Conservation (phyloP, 1,139 yeast species). For the Yamadazyma membranifaciens region DNA sequence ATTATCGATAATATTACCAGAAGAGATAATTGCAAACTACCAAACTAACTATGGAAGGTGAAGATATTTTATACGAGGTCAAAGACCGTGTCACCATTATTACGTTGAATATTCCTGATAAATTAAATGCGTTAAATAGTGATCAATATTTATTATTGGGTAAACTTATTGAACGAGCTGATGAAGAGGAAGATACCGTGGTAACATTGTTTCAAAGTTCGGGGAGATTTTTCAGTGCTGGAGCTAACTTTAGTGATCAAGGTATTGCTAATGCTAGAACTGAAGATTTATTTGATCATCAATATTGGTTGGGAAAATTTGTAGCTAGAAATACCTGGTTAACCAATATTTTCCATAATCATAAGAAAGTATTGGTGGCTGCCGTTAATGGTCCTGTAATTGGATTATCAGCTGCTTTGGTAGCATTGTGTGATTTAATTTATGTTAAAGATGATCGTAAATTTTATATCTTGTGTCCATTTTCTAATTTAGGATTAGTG, state of each 20-base stretch:
- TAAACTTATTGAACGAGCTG: slow-evolving; percentile 60
- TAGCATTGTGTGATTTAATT: slow-evolving; percentile 72
- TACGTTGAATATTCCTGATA: slow-evolving; percentile 61
- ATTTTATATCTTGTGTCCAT: slow-evolving; percentile 69
- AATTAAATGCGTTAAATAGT: slow-evolving; percentile 67
- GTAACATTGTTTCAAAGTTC: slow-evolving; percentile 69
- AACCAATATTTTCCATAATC: slow-evolving; percentile 69
- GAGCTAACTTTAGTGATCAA: slow-evolving; percentile 63
- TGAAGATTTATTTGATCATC: slow-evolving; percentile 38
- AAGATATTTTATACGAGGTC: slow-evolving; percentile 50
- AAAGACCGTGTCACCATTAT: slow-evolving; percentile 60
- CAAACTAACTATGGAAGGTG: slow-evolving; percentile 5
- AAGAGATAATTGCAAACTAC: too few relatives aligned
- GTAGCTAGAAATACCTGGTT: slow-evolving; percentile 70
- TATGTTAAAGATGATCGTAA: slow-evolving; percentile 61
- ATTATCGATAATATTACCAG: too few relatives aligned
- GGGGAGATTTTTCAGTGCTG: slow-evolving; percentile 82
- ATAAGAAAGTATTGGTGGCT: slow-evolving; percentile 67
- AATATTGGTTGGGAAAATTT: slow-evolving; percentile 58
- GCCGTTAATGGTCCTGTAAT: slow-evolving; percentile 88
- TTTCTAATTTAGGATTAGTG: slow-evolving; percentile 79
- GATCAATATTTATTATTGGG: slow-evolving; percentile 67
- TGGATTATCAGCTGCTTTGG: slow-evolving; percentile 75
- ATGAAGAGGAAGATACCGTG: slow-evolving; percentile 60
- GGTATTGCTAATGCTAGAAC: slow-evolving; percentile 23